phyloP scores from a whole-genome alignment of 2,329 filamentous ascomycete genomes.

The Pestalotiopsis sp. region DNA sequence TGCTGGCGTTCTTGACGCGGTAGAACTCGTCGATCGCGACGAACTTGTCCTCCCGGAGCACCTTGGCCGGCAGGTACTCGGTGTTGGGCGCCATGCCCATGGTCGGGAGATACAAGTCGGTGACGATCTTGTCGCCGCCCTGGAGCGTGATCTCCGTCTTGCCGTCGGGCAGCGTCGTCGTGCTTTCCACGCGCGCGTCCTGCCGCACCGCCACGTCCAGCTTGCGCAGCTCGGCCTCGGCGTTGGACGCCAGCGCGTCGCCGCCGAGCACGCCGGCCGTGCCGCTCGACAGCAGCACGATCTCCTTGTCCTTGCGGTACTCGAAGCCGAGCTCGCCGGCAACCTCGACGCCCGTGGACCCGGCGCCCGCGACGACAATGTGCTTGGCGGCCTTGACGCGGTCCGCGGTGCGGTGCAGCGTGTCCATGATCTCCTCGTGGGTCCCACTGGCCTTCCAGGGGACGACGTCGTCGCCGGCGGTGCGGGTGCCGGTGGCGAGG shows the following conservation, averaged over 20 bases:
- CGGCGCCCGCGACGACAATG: constrained; percentile 60
- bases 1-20: constrained; percentile 44
- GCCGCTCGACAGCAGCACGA: constrained; percentile 49
- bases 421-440: constrained; percentile 44
- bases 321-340: constrained; percentile 57
- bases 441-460: constrained; percentile 57
- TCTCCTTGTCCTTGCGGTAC: constrained; percentile 49
- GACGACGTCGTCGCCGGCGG: constrained; percentile 35
- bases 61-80: constrained; percentile 48
- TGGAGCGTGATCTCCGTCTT: constrained; percentile 51
- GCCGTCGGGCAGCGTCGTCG: constrained; percentile 39
- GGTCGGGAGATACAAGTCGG: constrained; percentile 61
- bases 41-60: constrained; percentile 47
- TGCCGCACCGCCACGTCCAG: constrained; percentile 53
- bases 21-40: constrained; percentile 54
- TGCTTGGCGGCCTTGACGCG: constrained; percentile 48
- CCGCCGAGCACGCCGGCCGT: constrained; percentile 43
- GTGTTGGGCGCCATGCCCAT: constrained; percentile 59
- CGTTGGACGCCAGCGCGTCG: constrained; percentile 44
- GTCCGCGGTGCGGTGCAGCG: constrained; percentile 43
- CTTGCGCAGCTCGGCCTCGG: constrained; percentile 51
- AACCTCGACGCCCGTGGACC: constrained; percentile 58
- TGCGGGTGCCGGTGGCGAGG: constrained; percentile 56
- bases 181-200: constrained; percentile 41
- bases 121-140: constrained; percentile 48